Base-by-base conservation (phyloP, 768 basidiomycete species). In the Tricholoma sp. region DNA sequence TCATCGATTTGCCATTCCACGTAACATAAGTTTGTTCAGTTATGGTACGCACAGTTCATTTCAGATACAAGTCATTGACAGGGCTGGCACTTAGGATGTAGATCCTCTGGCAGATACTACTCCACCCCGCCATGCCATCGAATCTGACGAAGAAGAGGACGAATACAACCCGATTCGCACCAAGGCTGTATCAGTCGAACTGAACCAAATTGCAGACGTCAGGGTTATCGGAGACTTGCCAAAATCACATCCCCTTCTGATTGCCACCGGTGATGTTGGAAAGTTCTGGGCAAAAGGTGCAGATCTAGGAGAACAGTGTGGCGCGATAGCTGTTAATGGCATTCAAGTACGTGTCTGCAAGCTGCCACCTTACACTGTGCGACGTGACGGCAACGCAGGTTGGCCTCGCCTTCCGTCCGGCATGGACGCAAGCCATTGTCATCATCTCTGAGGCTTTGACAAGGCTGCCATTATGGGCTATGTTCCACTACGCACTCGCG, bases 111-210 rank as follows among this genome's bases (percentile, higher is more conserved):
- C 76, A 56, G 84, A 86, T 62, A 72, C 72, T 50, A 70, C 72
- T 3, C 82, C 85, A 1, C 82, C 85, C 34, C 78, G 85, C 54
- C 76, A 87, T 58, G 80, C 80, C 36, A 69, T 86, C 50, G 85
- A 87, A 62, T 85, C 84, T 4, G 85, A 87, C 57, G 84, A 85
- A n/a, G 84, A 84, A 57, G 78, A 81, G 58, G 85, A 86, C 52
- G 83, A 86, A 61, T 73, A 74, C 58, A 79, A 80, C 53, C 80
- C 80, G 12, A 65, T 76, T 2, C 61, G 66, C 17, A 49, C 1
- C 29, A 44, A 62, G 7, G 57, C 60, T 24, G 24, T 4, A 45
- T 11, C 59, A 24, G 18, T 57, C 60, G 63, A 50, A 53, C 58
- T 59, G 47, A 54, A 63, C 39, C 59, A 60, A 53, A 58, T 59